Evolutionary conservation across 2,329 filamentous ascomycete species (phyloP), one percentile per base, ranked within the genome.

Genomic region (Ramularia endophylla): DNA sequence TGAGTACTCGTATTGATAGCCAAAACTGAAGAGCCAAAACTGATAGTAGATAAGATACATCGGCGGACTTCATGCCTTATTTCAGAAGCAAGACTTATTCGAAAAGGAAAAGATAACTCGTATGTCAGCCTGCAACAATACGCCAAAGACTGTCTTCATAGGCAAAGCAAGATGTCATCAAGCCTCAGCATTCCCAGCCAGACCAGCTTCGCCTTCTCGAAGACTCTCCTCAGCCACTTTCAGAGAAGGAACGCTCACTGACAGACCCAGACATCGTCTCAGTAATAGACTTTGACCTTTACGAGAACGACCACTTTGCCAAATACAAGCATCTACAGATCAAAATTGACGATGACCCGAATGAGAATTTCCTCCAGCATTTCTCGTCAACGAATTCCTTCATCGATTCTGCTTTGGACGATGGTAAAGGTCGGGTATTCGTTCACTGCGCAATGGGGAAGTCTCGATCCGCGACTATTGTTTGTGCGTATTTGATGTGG

Each of bases 391-490:
- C 48, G 39, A 85, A 41, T 83, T 83, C 43, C 34, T 97, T 94
- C 65, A 94, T 95, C 55, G 78, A 90, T 52, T 69, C 79, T 20
- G 89, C 80, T 2, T 69, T 95, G 40, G 67, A 74, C 53, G 65
- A 67, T 50, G 70, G 70, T 44, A 25, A 6, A 6, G 77, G 74
- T 43, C 73, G 73, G 38, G 80, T 85, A 27, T 69, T 85, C 48
- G 75, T 84, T 50, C 81, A 85, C 66, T 85, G 90, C 8, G 90
- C 87, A 13, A 94, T 94, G 80, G 90, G 90, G 37, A 94, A 94
- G 67, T 95, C 89, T 27, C 85, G 90, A 43, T 95, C 89, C 31
- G 85, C 90, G 51, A 82, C 87, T 19, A 77, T 86, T 51, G 77
- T 87, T 41, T 75, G 92, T 40, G 89, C 90, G 44, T 95, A 89